These are phyloP conservation scores for Bipolaris victoriae DNA, from an alignment of 2,329 filamentous ascomycete species.

Conservation along the genomic window DNA sequence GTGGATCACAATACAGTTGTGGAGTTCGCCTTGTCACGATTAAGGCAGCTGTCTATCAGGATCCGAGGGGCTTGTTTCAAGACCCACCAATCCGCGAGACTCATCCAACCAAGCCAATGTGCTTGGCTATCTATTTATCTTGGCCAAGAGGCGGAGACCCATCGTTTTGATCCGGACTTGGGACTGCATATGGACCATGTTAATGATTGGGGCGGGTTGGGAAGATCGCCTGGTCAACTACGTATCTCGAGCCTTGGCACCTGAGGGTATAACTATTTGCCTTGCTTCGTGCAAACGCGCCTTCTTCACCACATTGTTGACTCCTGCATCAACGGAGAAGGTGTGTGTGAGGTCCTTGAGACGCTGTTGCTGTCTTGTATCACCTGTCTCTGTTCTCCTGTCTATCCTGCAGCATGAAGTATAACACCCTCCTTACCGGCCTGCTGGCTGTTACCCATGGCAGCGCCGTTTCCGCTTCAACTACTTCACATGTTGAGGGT, in stretches of 20 bases:
- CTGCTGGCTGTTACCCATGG: constrained; percentile 42
- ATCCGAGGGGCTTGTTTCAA: not conserved
- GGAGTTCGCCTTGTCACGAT: not conserved
- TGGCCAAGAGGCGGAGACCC: not conserved
- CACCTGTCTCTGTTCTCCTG: not conserved
- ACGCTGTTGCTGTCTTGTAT: not conserved
- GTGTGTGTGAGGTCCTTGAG: not conserved
- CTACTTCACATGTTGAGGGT: constrained; percentile 33
- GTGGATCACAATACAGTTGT: not conserved
- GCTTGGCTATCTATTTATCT: not conserved
- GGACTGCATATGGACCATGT: not conserved
- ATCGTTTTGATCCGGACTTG: not conserved
- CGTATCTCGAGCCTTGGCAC: constrained; percentile 6
- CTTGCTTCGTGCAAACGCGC: not conserved
- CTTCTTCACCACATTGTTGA: not conserved
- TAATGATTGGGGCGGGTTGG: not conserved
- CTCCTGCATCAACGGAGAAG: not conserved
- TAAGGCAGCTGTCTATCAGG: not conserved
- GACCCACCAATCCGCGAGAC: not conserved
- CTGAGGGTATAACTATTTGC: constrained; percentile 2
- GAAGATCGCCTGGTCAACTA: not conserved
- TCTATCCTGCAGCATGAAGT: constrained; percentile 35
- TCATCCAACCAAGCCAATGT: not conserved
- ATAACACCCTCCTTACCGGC: constrained; percentile 38
- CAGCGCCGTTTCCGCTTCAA: constrained; percentile 27